phyloP scores from a whole-genome alignment of 306 rosid species.

The Acacia crassicarpa region DNA sequence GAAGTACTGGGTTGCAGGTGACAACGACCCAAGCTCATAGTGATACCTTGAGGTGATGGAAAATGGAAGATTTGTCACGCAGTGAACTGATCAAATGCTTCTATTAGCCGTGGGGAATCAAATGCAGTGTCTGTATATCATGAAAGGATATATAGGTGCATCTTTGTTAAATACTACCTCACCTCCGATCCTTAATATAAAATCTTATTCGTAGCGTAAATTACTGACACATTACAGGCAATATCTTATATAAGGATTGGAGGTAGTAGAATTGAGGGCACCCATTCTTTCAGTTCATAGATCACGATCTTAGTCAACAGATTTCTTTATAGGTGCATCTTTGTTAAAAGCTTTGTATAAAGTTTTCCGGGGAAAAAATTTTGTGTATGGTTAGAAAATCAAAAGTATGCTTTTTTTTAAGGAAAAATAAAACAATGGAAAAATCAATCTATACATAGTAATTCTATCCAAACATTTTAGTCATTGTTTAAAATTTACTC shows the following conservation, averaged over 20 bases:
- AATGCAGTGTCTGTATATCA: not conserved
- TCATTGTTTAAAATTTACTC: too few species aligned
- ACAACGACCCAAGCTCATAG: slow-evolving; percentile 20
- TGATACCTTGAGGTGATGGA: not conserved
- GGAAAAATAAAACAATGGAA: too few species aligned
- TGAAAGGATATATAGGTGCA: slow-evolving; percentile 15
- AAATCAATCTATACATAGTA: too few species aligned
- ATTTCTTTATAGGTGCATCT: not conserved
- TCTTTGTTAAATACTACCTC: not conserved
- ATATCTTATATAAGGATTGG: too few species aligned
- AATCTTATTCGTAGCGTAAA: too few species aligned
- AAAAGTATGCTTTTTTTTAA: too few species aligned
- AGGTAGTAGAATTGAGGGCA: not conserved
- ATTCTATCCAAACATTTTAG: too few species aligned
- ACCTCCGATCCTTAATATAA: too few species aligned
- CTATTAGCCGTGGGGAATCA: not conserved
- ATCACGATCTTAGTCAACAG: slow-evolving; percentile 3
- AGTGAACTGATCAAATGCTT: not conserved
- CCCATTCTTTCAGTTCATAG: slow-evolving; percentile 10
- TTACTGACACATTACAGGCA: too few species aligned
- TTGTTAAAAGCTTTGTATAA: too few species aligned
- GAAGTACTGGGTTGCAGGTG: slow-evolving; percentile 74
- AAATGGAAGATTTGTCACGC: slow-evolving; percentile 21
- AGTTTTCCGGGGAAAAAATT: too few species aligned
- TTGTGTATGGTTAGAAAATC: too few species aligned